A percentile compares a stretch with the other conserved stretches of the same genome.
Evolutionary conservation across 2,329 filamentous ascomycete genomes (phyloP).

Genomic region (Trichoderma endophyticum): DNA sequence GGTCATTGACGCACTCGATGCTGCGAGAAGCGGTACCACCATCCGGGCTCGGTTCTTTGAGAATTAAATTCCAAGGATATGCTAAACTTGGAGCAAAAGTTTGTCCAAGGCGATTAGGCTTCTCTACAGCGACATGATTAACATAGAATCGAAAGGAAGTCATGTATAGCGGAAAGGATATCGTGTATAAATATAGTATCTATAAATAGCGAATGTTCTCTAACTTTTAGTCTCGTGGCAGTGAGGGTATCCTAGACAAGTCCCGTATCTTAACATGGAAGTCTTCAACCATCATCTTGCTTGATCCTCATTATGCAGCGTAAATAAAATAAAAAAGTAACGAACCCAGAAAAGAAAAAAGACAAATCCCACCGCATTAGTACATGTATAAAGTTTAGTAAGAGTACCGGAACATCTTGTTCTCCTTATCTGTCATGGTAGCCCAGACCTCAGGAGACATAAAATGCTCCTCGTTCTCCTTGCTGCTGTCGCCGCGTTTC

Average conservation of each 20-base stretch:
- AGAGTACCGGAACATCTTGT: slow-evolving; percentile 54
- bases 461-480: slow-evolving; percentile 39
- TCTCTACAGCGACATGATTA: neutral
- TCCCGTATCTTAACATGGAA: neutral
- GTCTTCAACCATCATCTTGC: neutral
- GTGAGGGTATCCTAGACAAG: neutral
- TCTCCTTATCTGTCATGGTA: slow-evolving; percentile 55
- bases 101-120: neutral
- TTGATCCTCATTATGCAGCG: neutral
- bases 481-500: slow-evolving; percentile 30
- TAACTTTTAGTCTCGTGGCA: neutral
- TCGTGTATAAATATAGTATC: neutral
- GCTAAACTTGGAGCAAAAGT: neutral
- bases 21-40: neutral
- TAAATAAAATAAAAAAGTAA: neutral
- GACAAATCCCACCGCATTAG: neutral
- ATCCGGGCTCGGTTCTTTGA: neutral
- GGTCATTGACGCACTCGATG: slow-evolving; percentile 16
- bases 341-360: neutral
- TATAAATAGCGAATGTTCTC: neutral
- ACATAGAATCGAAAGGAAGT: neutral
- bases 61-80: neutral
- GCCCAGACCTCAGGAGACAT: slow-evolving; percentile 44
- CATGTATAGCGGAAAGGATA: neutral
- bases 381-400: slow-evolving; percentile 29